These are phyloP conservation scores for Eucalyptus paniculata DNA, from an alignment of 345 rosid genomes.

Conservation along the genomic window DNA sequence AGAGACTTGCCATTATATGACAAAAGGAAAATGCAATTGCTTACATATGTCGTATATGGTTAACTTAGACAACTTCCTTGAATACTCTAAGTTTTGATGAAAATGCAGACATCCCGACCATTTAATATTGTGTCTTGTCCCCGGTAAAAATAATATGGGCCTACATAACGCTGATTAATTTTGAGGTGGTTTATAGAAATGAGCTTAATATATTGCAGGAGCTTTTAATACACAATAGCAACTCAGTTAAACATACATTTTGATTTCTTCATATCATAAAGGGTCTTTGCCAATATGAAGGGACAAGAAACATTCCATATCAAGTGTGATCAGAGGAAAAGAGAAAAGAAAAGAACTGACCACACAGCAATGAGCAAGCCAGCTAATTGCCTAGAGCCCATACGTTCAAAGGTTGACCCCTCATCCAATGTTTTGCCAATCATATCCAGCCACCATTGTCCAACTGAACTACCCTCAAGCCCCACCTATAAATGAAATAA, in stretches of 20 bases:
- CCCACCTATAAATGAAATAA: constrained; percentile 66
- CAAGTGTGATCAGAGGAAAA: neutral
- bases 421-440: constrained; percentile 83
- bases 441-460: constrained; percentile 92
- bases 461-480: constrained; percentile 88
- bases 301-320: neutral
- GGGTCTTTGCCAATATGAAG: neutral
- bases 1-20: neutral
- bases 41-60: neutral
- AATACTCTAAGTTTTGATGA: neutral
- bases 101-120: neutral
- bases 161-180: neutral
- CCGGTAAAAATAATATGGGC: neutral
- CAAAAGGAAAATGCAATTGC: neutral
- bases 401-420: constrained; percentile 68
- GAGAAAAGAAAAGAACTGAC: constrained; percentile 18
- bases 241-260: neutral
- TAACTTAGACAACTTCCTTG: neutral
- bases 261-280: neutral
- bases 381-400: constrained; percentile 95
- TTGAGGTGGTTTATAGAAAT: neutral
- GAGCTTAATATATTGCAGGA: neutral
- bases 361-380: constrained; percentile 87
- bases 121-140: neutral
- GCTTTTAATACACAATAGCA: neutral